phyloP scores from a whole-genome alignment of 345 rosid species.

The Psidium guajava region DNA sequence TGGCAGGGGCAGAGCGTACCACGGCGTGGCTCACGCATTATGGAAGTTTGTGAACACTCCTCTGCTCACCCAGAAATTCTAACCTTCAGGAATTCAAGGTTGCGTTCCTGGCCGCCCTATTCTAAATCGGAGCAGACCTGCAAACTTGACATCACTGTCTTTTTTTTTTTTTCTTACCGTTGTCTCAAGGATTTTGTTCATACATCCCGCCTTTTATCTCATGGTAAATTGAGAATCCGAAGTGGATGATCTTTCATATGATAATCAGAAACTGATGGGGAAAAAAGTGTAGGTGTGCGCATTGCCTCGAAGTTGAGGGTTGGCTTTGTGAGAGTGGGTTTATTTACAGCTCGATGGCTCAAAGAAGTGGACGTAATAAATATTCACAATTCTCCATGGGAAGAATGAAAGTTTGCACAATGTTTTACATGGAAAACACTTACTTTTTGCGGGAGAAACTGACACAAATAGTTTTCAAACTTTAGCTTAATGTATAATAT shows the following conservation, averaged over 20 bases:
- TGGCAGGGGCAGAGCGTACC: conserved; percentile 30
- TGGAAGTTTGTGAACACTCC: conserved; percentile 37
- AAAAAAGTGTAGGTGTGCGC: not conserved
- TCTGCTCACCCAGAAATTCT: not conserved
- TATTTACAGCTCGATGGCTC: not conserved
- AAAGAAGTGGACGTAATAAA: not conserved
- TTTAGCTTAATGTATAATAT: no score
- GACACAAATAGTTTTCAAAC: no score
- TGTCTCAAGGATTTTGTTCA: not conserved
- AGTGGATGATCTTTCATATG: not conserved
- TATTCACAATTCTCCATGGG: not conserved
- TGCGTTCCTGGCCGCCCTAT: not conserved
- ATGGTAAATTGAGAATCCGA: not conserved
- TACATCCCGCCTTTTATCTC: not conserved
- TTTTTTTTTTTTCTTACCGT: not conserved
- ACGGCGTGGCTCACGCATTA: not conserved
- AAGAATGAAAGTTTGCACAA: not conserved
- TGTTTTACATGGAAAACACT: not conserved
- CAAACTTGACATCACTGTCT: not conserved
- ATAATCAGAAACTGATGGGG: not conserved
- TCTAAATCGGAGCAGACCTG: not conserved
- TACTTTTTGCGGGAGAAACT: not conserved
- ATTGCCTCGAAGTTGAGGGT: not conserved
- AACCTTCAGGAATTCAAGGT: not conserved
- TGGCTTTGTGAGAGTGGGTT: not conserved